Percentiles rank a stretch among this genome's conserved stretches.
Evolutionary conservation across 108 stramenopile genomes (phyloP).

Genomic region (Nitzschia sp.): DNA sequence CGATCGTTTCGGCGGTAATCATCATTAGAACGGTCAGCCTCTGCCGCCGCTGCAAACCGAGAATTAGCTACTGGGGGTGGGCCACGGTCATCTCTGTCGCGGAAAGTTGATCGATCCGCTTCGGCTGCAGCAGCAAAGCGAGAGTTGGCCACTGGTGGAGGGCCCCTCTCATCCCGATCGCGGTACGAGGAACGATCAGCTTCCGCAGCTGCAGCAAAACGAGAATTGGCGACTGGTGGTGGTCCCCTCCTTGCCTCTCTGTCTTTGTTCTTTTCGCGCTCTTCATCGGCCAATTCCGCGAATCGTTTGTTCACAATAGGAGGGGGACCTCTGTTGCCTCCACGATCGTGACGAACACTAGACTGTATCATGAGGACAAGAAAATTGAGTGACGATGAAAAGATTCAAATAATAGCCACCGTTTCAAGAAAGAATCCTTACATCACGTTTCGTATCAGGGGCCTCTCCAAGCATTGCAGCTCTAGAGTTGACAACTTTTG

Average conservation of each 20-base stretch:
- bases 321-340: conserved; percentile 52
- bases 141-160: conserved; percentile 59
- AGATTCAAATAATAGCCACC: too few species aligned
- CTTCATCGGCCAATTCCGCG: conserved; percentile 64
- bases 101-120: conserved; percentile 36
- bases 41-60: conserved; percentile 52
- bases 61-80: conserved; percentile 59
- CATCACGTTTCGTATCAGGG: conserved; percentile 43
- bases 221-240: conserved; percentile 40
- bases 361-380: conserved; percentile 13
- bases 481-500: conserved; percentile 68
- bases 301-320: conserved; percentile 69
- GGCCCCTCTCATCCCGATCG: conserved; percentile 49
- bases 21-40: conserved; percentile 26
- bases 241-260: conserved; percentile 34
- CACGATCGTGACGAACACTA: conserved; percentile 36
- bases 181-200: conserved; percentile 34
- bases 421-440: conserved; percentile 17
- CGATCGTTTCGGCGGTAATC: conserved; percentile 29
- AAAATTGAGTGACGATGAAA: conserved; percentile 1
- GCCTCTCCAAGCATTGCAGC: conserved; percentile 66
- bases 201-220: conserved; percentile 60
- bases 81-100: conserved; percentile 45
- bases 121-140: conserved; percentile 69
- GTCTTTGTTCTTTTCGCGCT: conserved; percentile 43